phyloP scores from a whole-genome alignment of 192 early-diverging fungal genomes.

The Coemansia javaensis region DNA sequence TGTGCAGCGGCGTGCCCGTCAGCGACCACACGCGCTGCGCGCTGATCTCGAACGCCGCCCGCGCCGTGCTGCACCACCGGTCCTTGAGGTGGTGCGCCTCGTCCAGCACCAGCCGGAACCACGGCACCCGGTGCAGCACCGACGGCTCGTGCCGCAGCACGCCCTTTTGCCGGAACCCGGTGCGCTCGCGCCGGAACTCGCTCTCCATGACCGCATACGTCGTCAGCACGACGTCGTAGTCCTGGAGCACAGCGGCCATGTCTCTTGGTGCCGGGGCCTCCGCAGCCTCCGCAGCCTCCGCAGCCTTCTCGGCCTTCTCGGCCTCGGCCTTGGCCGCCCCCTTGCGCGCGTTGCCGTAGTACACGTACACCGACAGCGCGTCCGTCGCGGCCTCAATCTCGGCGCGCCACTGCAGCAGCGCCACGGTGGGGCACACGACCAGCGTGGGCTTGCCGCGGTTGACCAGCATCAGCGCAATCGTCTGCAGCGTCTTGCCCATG shows the following conservation, averaged over 20 bases:
- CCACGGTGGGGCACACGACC: constrained; percentile 83
- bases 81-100: constrained; percentile 91
- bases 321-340: constrained; percentile 42
- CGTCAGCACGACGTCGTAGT: constrained; percentile 74
- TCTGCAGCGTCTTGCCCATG: constrained; percentile 93
- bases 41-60: constrained; percentile 73
- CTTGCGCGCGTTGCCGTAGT: constrained; percentile 68
- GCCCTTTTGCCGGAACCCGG: constrained; percentile 63
- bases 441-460: constrained; percentile 67
- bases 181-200: constrained; percentile 63
- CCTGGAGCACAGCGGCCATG: constrained; percentile 38
- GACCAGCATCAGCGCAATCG: constrained; percentile 71
- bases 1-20: constrained; percentile 91
- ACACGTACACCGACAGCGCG: constrained; percentile 63
- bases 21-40: constrained; percentile 71
- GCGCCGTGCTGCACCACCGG: constrained; percentile 74
- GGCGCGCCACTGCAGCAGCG: constrained; percentile 80
- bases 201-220: constrained; percentile 77
- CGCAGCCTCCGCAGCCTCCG: too few species aligned
- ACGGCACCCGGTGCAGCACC: constrained; percentile 66
- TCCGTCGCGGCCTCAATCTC: constrained; percentile 69
- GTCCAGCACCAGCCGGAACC: constrained; percentile 84
- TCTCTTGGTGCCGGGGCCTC: too few species aligned
- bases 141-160: constrained; percentile 59
- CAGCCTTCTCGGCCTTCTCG: too few species aligned